A percentile compares a stretch with the other conserved stretches of the same genome.
These are phyloP conservation scores for Fagus crenata DNA, from an alignment of 306 rosid genomes.

Conservation along the genomic window DNA sequence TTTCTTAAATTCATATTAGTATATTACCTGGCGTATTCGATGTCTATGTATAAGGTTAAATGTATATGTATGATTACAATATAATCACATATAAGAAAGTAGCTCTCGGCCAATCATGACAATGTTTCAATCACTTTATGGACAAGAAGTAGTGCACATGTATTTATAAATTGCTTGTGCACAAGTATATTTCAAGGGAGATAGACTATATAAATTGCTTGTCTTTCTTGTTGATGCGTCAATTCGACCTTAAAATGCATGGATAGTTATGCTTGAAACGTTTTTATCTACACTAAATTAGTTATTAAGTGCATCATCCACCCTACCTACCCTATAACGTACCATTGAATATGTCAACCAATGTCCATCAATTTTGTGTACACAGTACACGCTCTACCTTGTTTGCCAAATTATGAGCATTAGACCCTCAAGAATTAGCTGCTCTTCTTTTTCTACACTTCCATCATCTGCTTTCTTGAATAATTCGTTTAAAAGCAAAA, in stretches of 20 bases:
- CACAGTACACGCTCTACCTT: neutral
- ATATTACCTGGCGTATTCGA: no score
- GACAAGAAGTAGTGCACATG: neutral
- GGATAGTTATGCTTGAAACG: no score
- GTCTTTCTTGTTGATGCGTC: neutral
- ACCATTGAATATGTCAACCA: constrained; percentile 31
- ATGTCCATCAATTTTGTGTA: neutral
- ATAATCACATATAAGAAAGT: no score
- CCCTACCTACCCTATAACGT: constrained; percentile 38
- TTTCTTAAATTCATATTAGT: no score
- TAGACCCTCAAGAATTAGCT: neutral
- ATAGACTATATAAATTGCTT: no score
- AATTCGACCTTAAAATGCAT: neutral
- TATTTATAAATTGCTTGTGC: neutral
- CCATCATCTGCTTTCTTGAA: constrained; percentile 32
- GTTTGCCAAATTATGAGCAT: constrained; percentile 13
- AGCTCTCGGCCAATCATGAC: no score
- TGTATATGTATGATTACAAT: no score
- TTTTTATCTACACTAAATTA: neutral
- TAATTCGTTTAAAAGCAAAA: constrained; percentile 38
- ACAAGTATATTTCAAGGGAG: neutral
- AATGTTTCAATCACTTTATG: neutral
- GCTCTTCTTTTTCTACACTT: constrained; percentile 12
- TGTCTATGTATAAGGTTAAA: no score
- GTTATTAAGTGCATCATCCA: constrained; percentile 33